Evolutionary conservation across 139 green algal species (phyloP).

Genomic region (Micromonas commoda): DNA sequence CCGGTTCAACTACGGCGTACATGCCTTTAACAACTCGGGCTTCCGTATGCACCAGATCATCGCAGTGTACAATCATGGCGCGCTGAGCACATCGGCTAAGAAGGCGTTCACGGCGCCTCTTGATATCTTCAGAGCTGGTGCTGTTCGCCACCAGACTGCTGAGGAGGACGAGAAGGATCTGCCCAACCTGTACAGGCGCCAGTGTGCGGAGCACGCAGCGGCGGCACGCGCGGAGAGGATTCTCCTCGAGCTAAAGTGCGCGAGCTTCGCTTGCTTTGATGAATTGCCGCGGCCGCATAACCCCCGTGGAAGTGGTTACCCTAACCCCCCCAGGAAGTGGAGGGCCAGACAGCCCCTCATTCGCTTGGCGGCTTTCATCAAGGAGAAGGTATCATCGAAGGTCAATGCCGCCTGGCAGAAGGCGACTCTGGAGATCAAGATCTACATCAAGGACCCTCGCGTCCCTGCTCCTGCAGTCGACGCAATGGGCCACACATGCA

Average conservation of each 20-base stretch:
- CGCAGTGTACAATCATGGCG: background rate
- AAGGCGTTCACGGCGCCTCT: background rate
- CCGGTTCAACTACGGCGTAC: background rate
- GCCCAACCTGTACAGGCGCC: background rate
- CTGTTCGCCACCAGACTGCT: background rate
- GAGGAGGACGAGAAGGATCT: background rate
- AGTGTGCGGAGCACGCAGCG: background rate
- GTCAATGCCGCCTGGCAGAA: no score
- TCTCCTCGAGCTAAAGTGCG: background rate
- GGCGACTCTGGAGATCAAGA: background rate
- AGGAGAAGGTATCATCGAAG: background rate
- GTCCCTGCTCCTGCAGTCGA: background rate
- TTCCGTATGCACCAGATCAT: background rate
- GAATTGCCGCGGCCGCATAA: background rate
- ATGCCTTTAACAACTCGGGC: background rate
- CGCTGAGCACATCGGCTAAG: background rate
- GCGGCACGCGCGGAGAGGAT: background rate
- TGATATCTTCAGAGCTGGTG: background rate
- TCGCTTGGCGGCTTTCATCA: background rate
- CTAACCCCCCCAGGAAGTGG: background rate
- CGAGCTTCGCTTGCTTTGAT: background rate
- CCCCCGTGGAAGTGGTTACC: no score
- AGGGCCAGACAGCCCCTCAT: background rate
- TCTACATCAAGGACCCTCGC: background rate
- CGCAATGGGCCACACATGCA: background rate